A percentile compares a stretch with the other conserved stretches of the same genome.
phyloP scores from a whole-genome alignment of 2,329 filamentous ascomycete genomes.

The Didymella keratinophila region DNA sequence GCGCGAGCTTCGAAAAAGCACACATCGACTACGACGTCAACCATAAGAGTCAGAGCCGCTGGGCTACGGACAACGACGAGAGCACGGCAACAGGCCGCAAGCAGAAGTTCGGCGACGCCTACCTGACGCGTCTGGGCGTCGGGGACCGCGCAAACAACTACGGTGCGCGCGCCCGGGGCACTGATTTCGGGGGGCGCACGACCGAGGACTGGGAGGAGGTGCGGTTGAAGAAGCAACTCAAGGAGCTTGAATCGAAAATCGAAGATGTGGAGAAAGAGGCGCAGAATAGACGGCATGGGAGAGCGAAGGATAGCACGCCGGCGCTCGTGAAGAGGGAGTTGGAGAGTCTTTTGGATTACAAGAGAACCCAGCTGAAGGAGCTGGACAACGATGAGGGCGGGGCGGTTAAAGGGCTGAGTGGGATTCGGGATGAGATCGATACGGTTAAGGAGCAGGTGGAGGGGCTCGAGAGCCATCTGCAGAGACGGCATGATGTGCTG shows the following conservation, averaged over 20 bases:
- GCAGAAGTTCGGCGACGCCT: constrained; percentile 96
- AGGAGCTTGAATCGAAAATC: constrained; percentile 88
- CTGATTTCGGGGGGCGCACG: constrained; percentile 85
- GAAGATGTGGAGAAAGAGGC: constrained; percentile 79
- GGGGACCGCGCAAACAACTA: constrained; percentile 75
- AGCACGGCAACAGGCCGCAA: constrained; percentile 86
- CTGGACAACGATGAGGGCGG: constrained; percentile 77
- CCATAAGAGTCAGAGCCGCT: constrained; percentile 76
- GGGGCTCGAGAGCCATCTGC: constrained; percentile 82
- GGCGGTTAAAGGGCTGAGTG: constrained; percentile 69
- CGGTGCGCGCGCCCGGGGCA: constrained; percentile 73
- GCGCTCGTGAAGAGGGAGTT: constrained; percentile 93
- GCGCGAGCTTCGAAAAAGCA: constrained; percentile 91
- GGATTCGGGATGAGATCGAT: constrained; percentile 83
- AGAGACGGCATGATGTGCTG: constrained; percentile 76
- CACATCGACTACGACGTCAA: constrained; percentile 96
- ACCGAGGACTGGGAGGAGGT: constrained; percentile 98
- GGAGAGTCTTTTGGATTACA: constrained; percentile 94
- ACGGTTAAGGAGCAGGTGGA: constrained; percentile 95
- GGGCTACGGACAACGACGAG: constrained; percentile 81
- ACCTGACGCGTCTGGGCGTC: constrained; percentile 85
- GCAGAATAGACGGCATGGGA: constrained; percentile 62
- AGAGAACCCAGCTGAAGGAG: constrained; percentile 79
- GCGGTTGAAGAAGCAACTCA: constrained; percentile 87
- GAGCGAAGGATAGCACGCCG: constrained; percentile 77